Evolutionary conservation across 2,329 filamentous ascomycete genomes (phyloP).

Genomic region (Massarina eburnea): DNA sequence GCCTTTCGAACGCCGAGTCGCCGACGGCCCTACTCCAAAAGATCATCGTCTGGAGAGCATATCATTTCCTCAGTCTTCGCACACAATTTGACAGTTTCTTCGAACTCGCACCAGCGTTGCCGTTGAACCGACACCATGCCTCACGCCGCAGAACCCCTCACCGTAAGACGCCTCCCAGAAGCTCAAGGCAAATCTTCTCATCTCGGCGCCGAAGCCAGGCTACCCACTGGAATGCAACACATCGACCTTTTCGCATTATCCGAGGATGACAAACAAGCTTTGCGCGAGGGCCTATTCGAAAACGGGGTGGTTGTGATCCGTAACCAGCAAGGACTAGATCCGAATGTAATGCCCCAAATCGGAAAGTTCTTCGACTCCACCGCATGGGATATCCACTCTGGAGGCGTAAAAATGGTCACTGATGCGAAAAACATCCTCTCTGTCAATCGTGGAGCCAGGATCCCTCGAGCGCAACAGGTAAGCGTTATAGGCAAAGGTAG

Average conservation of each 20-base stretch:
- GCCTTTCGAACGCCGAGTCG: no score
- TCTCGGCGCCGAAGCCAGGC: not conserved
- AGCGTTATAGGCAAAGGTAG: not conserved
- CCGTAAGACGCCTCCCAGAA: not conserved
- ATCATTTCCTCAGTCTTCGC: no score
- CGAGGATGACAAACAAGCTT: not conserved
- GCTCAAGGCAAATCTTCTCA: not conserved
- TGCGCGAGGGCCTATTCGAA: not conserved
- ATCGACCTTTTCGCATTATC: not conserved
- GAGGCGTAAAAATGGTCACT: not conserved
- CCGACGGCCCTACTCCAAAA: no score
- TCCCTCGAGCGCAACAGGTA: not conserved
- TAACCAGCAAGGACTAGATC: not conserved
- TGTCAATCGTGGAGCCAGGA: not conserved
- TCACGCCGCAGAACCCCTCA: not conserved
- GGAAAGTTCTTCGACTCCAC: not conserved
- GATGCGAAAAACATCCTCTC: not conserved
- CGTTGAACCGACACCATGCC: no score
- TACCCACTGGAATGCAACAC: not conserved
- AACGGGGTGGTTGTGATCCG: not conserved
- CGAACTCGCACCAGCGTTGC: no score
- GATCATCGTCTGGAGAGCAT: no score
- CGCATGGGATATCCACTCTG: not conserved
- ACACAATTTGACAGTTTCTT: no score
- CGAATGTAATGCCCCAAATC: not conserved